Conservation (phyloP, 352 stramenopile genomes). For the Phytophthora tentaculata region DNA sequence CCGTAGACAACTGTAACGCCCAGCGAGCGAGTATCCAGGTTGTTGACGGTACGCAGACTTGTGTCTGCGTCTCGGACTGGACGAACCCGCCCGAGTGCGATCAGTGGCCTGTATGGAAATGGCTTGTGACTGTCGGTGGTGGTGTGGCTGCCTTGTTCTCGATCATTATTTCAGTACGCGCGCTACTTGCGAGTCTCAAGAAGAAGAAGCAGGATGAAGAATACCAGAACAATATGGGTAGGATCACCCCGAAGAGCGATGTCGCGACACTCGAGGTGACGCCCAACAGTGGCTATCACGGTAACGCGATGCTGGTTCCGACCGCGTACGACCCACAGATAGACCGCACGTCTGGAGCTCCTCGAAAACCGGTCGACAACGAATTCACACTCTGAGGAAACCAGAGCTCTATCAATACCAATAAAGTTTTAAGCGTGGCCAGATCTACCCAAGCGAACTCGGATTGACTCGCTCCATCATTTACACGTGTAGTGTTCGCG, state of each 20-base stretch:
- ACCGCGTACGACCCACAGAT: constrained; percentile 33
- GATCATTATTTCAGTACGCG: constrained; percentile 58
- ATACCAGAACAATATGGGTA: constrained; percentile 2
- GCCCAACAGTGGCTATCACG: constrained; percentile 27
- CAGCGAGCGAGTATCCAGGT: constrained; percentile 53
- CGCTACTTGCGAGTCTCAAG: constrained; percentile 37
- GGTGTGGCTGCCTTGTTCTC: constrained; percentile 66
- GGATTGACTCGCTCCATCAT: too few relatives aligned
- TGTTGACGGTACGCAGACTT: constrained; percentile 42
- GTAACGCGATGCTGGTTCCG: constrained; percentile 14
- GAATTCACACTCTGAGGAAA: constrained; percentile 42
- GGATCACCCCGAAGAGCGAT: constrained; percentile 26
- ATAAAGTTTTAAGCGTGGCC: constrained; percentile 13
- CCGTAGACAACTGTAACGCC: constrained; percentile 52
- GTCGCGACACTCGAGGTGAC: constrained; percentile 40
- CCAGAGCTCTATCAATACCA: constrained; percentile 1
- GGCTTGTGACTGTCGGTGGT: constrained; percentile 59
- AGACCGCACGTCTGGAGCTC: constrained; percentile 16
- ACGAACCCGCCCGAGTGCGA: constrained; percentile 56
- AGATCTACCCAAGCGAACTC: too few relatives aligned
- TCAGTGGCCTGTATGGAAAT: constrained; percentile 61
- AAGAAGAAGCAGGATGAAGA: constrained; percentile 38
- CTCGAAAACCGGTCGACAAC: constrained; percentile 29
- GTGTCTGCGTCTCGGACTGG: constrained; percentile 74
- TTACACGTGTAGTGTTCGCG: too few relatives aligned